Evolutionary conservation across 495 filamentous ascomycete genomes (phyloP).

Genomic region (Astrothelium macrocarpum): DNA sequence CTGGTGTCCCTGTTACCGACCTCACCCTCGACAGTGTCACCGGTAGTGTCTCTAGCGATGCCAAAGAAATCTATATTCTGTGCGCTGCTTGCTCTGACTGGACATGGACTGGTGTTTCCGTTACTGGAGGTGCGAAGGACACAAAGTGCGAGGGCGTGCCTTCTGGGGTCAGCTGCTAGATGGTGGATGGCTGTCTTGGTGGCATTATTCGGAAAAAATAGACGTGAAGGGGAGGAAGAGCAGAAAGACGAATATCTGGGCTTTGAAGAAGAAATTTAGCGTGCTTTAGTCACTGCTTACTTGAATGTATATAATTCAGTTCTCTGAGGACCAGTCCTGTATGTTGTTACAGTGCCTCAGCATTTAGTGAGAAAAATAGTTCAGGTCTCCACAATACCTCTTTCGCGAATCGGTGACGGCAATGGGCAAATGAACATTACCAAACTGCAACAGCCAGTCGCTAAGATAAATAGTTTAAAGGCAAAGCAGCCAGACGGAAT

Average conservation of each 20-base stretch:
- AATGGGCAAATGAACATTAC: too few species aligned
- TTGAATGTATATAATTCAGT: not conserved
- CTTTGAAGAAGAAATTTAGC: not conserved
- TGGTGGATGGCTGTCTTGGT: not conserved
- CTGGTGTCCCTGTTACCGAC: constrained; percentile 51
- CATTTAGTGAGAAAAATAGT: too few species aligned
- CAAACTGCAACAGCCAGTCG: too few species aligned
- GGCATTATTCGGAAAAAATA: not conserved
- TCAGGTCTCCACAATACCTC: too few species aligned
- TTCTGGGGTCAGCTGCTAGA: constrained; percentile 13
- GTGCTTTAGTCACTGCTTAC: not conserved
- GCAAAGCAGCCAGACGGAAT: too few species aligned
- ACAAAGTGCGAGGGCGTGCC: constrained; percentile 20
- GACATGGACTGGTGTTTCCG: constrained; percentile 20
- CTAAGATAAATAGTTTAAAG: too few species aligned
- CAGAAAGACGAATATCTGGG: not conserved
- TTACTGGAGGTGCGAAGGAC: constrained; percentile 25
- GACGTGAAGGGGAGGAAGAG: not conserved
- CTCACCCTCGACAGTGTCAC: constrained; percentile 44
- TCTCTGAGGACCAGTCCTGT: not conserved
- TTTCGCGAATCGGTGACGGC: too few species aligned
- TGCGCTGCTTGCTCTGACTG: constrained; percentile 28
- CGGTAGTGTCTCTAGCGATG: constrained; percentile 40
- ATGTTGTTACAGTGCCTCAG: not conserved
- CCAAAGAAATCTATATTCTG: constrained; percentile 42